These are phyloP conservation scores for Candida coquimbonensis DNA, from an alignment of 805 yeast genomes.

Conservation along the genomic window DNA sequence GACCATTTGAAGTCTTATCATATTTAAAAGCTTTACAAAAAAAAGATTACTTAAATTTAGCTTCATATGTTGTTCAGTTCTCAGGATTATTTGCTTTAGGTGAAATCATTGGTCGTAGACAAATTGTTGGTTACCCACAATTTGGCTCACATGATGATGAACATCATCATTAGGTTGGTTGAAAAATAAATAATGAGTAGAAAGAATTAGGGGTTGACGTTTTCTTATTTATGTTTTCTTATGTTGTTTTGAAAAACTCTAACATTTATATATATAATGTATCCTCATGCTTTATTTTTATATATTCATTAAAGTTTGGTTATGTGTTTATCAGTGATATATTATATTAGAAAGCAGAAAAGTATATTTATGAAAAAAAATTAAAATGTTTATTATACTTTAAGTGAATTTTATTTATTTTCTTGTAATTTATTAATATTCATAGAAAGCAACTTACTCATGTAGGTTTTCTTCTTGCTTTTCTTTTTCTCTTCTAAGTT, in stretches of 20 bases:
- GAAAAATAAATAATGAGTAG: too few relatives aligned
- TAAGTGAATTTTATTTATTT: too few relatives aligned
- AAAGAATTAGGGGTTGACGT: too few relatives aligned
- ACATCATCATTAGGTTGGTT: constrained; percentile 5
- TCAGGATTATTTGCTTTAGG: constrained; percentile 91
- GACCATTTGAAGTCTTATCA: constrained; percentile 54
- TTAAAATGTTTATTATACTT: background rate
- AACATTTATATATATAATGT: too few relatives aligned
- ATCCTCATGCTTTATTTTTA: background rate
- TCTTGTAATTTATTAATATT: background rate
- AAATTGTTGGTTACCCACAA: constrained; percentile 79
- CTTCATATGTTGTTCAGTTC: constrained; percentile 74
- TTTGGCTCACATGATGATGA: constrained; percentile 35
- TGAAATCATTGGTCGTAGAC: constrained; percentile 94
- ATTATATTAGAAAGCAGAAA: background rate
- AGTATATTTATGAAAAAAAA: constrained; percentile 2
- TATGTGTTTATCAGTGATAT: background rate
- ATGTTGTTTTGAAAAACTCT: too few relatives aligned
- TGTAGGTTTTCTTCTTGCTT: background rate
- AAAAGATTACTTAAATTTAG: constrained; percentile 55
- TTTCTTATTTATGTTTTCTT: too few relatives aligned
- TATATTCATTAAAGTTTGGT: background rate
- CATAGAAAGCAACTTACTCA: too few relatives aligned
- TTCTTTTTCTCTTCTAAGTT: constrained; percentile 1
- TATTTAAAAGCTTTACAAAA: constrained; percentile 42